These are phyloP conservation scores for Stephania cephalantha DNA, from an alignment of 164 flowering plant species.

Conservation along the genomic window DNA sequence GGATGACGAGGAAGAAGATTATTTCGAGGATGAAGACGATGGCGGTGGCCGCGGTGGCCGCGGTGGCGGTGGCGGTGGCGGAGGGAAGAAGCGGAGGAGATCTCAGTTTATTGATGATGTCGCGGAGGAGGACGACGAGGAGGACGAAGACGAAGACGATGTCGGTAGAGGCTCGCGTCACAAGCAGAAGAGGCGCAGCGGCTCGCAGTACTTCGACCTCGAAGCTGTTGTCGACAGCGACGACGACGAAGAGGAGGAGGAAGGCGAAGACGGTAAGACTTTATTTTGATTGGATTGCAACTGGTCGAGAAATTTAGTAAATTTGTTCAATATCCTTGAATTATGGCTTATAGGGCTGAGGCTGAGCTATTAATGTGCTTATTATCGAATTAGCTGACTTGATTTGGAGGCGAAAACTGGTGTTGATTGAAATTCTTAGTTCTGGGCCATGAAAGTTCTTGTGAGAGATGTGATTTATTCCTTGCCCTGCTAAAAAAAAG, in stretches of 20 bases:
- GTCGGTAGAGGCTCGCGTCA: slow-evolving; percentile 16
- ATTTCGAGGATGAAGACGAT: slow-evolving; percentile 29
- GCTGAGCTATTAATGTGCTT: neutral
- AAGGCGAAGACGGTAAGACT: slow-evolving; percentile 55
- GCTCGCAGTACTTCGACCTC: slow-evolving; percentile 37
- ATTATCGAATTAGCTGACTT: neutral
- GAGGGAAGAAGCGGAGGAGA: slow-evolving; percentile 41
- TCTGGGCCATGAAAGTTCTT: neutral
- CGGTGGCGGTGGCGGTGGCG: slow-evolving; percentile 12
- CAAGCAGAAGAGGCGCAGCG: slow-evolving; percentile 26
- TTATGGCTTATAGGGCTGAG: neutral
- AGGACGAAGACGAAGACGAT: slow-evolving; percentile 61
- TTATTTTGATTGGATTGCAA: neutral
- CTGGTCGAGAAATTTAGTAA: neutral
- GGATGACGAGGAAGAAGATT: slow-evolving; percentile 40
- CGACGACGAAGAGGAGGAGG: slow-evolving; percentile 69
- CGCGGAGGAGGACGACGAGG: slow-evolving; percentile 71
- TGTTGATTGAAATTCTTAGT: neutral
- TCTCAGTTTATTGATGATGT: slow-evolving; percentile 65
- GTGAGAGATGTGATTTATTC: neutral
- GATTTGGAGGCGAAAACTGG: neutral
- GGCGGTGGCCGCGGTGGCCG: slow-evolving; percentile 21
- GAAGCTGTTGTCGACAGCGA: slow-evolving; percentile 55
- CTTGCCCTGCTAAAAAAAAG: neutral
- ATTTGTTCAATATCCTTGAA: neutral